Base-by-base conservation (phyloP, 1,284 basidiomycete species). In the Ceratobasidium sp. region DNA sequence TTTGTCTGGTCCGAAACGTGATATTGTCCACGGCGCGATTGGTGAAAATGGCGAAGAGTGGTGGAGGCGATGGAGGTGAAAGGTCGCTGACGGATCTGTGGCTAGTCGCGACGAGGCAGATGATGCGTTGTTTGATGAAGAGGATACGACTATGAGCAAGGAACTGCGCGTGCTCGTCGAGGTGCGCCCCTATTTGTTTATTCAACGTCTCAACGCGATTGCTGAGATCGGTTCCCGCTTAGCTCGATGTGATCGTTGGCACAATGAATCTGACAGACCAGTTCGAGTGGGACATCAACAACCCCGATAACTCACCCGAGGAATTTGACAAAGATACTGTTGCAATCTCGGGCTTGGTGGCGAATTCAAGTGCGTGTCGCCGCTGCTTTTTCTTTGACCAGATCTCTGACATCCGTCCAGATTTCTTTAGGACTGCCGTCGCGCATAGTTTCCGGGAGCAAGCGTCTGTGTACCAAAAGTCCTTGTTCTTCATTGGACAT, bases 231-330 rank as follows among this genome's bases (percentile, higher is more conserved):
- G 67, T 51, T 53, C 79, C 28, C 81, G 33, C 33, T 33, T 33
- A 97, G 95, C 90, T 99, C 80, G 98, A 99, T 86, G 96, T 99
- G 85, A 96, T 97, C 71, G 94, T 97, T 75, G 97, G 97, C 44
- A 92, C 93, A 23, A 92, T 97, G 87, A 97, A 98, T 84, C 90
- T 99, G 40, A 93, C 97, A 75, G 98, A 99, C 86, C 95, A 97
- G 83, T 98, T 99, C 84, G 98, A 99, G 84, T 99, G 98, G 98
- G 97, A 99, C 85, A 87, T 99, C 63, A 93, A 93, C 82, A 94
- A 93, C 81, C 88, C 90, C 46, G 87, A 89, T 67, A 92, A 94
- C 1, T 93, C 94, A 0, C 96, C 97, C 0, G 98, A 99, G 85
- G 92, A 93, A 71, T 99, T 99, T 85, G 96, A 97, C 9, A 93